Conservation (phyloP, 805 yeast genomes). For the Yarrowia osloensis region DNA sequence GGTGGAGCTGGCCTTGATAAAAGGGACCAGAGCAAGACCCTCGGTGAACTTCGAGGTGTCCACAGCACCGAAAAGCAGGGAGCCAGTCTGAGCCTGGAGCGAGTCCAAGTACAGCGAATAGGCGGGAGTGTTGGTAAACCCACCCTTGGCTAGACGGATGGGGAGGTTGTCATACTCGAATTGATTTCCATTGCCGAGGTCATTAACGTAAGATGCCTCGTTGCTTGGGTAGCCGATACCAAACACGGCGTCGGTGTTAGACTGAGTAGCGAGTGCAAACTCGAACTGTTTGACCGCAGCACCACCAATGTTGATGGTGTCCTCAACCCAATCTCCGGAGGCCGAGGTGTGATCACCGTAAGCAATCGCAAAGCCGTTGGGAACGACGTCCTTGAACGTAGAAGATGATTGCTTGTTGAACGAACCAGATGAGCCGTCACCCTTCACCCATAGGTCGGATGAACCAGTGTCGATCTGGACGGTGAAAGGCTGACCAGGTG, state of each 20-base stretch:
- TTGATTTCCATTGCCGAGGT: too few species aligned
- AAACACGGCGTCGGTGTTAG: slow-evolving; percentile 28
- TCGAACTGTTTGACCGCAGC: slow-evolving; percentile 45
- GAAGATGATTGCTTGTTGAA: slow-evolving; percentile 33
- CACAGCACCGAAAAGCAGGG: slow-evolving; percentile 65
- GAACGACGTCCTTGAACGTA: slow-evolving; percentile 35
- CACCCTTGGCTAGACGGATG: slow-evolving; percentile 43
- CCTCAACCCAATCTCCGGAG: slow-evolving; percentile 60
- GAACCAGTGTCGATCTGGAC: slow-evolving; percentile 71
- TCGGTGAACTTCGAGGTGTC: slow-evolving; percentile 63
- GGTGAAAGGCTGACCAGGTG: slow-evolving; percentile 54
- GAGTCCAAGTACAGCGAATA: slow-evolving; percentile 54
- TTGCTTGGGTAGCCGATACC: slow-evolving; percentile 34
- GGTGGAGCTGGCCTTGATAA: slow-evolving; percentile 15
- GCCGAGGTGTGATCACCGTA: slow-evolving; percentile 46
- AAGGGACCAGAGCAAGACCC: slow-evolving; percentile 41
- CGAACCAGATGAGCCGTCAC: background rate
- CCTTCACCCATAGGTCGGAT: slow-evolving; percentile 60
- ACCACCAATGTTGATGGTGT: slow-evolving; percentile 53
- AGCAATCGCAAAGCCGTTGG: slow-evolving; percentile 35
- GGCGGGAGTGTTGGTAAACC: slow-evolving; percentile 45
- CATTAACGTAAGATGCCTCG: background rate
- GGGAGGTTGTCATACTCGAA: slow-evolving; percentile 41
- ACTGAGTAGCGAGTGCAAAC: slow-evolving; percentile 31
- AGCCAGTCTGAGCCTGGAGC: slow-evolving; percentile 45